Base-by-base conservation (phyloP, 192 early-diverging fungal genomes). In the Backusella tuberculispora region DNA sequence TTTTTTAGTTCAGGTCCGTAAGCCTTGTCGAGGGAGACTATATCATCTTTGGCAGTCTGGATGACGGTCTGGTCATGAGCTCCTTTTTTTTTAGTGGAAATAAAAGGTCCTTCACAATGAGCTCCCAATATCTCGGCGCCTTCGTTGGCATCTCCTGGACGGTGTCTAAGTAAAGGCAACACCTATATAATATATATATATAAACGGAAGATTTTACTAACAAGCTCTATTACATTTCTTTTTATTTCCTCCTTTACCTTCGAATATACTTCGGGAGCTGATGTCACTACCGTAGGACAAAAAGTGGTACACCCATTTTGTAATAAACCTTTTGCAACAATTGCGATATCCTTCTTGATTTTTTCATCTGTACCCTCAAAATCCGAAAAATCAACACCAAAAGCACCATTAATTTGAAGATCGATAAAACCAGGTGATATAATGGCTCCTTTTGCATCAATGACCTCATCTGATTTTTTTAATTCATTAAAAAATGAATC, bases 331-430 rank as follows among this genome's bases (percentile, higher is more conserved):
- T 88, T 91, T 69, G 93, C 88, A 19, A 95, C 86, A 50, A 87
- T 90, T 72, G 86, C 76, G 7, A 94, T 83, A 24, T 89, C 87
- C 37, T 88, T 82, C 53, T 88, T 85, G 38, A 92, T 86, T 12
- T 85, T 85, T 13, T 90, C 90, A 4, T 63, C 46, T 0, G 77
- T 47, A 10, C 81, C 82, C 48, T 88, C 88, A 63, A 88, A 84
- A 66, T 82, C 80, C 9, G 88, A 83, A 83, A 95, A 94, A 76
- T 95, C 94, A 63, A 92, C 87, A 12, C 94, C 93, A 77, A 91
- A 95, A 0, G 87, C 91, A 63, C 94, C 94, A 74, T 95, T 95
- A 72, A 95, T 89, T 78, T 95, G 93, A 37, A 91, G 81, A 76
- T 95, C 93, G 46, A 95, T 88, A 67, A 88, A 95, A 4, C 94